phyloP scores from a whole-genome alignment of 768 basidiomycete genomes.

The Pleurotus salmoneostramineus region DNA sequence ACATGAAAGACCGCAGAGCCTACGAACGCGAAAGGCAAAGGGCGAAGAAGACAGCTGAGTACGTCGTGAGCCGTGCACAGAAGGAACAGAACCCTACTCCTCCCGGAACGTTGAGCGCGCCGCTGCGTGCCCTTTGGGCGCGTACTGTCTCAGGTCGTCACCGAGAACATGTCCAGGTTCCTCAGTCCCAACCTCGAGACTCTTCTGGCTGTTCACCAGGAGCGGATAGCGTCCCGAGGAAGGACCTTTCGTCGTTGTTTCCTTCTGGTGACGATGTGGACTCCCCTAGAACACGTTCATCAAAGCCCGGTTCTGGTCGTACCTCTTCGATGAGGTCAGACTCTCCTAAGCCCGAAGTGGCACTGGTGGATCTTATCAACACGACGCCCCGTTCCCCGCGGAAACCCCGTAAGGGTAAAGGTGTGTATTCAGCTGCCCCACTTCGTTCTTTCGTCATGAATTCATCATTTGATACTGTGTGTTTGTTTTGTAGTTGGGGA shows the following conservation, averaged over 20 bases:
- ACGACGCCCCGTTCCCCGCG: conserved; percentile 14
- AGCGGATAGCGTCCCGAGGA: conserved; percentile 1
- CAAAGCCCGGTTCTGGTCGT: conserved; percentile 1
- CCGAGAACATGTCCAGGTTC: background rate
- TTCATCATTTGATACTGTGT: background rate
- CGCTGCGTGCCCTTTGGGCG: conserved; percentile 12
- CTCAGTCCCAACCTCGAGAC: background rate
- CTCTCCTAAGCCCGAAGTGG: conserved; percentile 22
- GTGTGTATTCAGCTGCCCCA: conserved; percentile 24
- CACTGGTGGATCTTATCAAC: conserved; percentile 25
- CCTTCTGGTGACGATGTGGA: conserved; percentile 7
- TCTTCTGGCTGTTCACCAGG: conserved; percentile 1
- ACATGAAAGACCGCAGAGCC: conserved; percentile 39
- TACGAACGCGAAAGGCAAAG: conserved; percentile 48
- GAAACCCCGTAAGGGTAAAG: conserved; percentile 38
- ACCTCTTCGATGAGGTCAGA: background rate
- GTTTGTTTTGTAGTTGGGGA: conserved; percentile 33
- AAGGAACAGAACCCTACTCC: conserved; percentile 19
- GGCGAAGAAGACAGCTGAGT: conserved; percentile 37
- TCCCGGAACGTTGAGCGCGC: conserved; percentile 5
- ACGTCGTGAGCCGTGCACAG: conserved; percentile 29
- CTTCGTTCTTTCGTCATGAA: conserved; percentile 1
- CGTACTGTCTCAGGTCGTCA: conserved; percentile 6
- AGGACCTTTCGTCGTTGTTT: conserved; percentile 9
- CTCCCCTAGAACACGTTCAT: background rate